Conservation (phyloP, 495 filamentous ascomycete species). For the Oleoguttula mirabilis region DNA sequence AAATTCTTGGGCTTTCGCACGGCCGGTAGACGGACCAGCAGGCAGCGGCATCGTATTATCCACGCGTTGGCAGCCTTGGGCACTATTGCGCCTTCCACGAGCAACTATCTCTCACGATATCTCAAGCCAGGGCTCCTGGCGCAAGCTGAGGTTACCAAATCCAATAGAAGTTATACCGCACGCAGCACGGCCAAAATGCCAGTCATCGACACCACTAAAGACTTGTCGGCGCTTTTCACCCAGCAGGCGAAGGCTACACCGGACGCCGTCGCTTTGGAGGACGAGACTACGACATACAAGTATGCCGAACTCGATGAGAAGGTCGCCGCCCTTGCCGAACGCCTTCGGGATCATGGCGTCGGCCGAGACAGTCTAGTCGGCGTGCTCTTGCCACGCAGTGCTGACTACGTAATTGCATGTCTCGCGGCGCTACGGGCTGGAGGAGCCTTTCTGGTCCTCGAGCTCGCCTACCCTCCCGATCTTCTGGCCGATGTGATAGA, state of each 20-base stretch:
- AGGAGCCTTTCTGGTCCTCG: conserved; percentile 58
- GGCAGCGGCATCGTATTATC: too few species aligned
- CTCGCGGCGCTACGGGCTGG: conserved; percentile 54
- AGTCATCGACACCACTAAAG: conserved; percentile 49
- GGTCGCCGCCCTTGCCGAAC: conserved; percentile 41
- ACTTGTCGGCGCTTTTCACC: conserved; percentile 48
- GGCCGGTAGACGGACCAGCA: too few species aligned
- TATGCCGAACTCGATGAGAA: conserved; percentile 50
- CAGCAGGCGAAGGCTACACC: conserved; percentile 48
- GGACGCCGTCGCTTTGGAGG: conserved; percentile 49
- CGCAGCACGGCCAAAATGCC: conserved; percentile 29
- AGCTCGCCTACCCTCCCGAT: conserved; percentile 54
- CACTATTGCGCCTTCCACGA: too few species aligned
- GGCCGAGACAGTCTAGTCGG: conserved; percentile 51
- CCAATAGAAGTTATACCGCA: too few species aligned
- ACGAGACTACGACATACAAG: conserved; percentile 42
- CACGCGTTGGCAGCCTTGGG: too few species aligned
- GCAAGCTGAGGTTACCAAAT: too few species aligned
- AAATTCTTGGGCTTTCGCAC: too few species aligned
- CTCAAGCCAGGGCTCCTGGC: too few species aligned
- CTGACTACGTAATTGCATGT: conserved; percentile 59
- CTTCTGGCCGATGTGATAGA: conserved; percentile 54
- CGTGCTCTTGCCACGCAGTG: conserved; percentile 52
- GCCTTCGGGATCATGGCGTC: conserved; percentile 46
- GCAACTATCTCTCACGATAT: too few species aligned